These are phyloP conservation scores for Purshia tridentata DNA, from an alignment of 306 rosid genomes.

Conservation along the genomic window DNA sequence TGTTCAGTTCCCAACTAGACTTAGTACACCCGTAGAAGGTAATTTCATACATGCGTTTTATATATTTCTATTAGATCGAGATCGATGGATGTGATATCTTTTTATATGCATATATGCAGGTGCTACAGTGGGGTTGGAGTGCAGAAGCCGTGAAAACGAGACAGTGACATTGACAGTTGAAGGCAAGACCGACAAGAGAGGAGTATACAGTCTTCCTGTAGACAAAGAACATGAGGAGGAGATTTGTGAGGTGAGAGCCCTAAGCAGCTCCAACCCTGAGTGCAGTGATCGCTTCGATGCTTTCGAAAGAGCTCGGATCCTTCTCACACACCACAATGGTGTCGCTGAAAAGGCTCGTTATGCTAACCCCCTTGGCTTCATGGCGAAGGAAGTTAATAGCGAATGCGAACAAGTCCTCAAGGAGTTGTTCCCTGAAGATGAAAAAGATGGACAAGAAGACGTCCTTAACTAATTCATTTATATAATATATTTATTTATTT, in stretches of 20 bases:
- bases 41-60: too few relatives aligned
- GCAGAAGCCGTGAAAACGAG: slow-evolving; percentile 3
- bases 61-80: too few relatives aligned
- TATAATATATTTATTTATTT: neutral
- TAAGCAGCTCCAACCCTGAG: neutral
- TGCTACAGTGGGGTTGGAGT: slow-evolving; percentile 27
- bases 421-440: slow-evolving; percentile 38
- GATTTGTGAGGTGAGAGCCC: slow-evolving; percentile 27
- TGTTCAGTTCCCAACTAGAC: slow-evolving; percentile 6
- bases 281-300: slow-evolving; percentile 23
- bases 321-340: slow-evolving; percentile 45
- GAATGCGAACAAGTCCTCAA: slow-evolving; percentile 22
- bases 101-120: slow-evolving; percentile 19
- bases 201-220: slow-evolving; percentile 22
- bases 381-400: slow-evolving; percentile 14
- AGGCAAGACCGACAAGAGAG: slow-evolving; percentile 19
- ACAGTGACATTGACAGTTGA: neutral
- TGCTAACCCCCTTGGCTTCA: slow-evolving; percentile 62
- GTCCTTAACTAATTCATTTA: neutral
- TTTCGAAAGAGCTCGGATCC: slow-evolving; percentile 24
- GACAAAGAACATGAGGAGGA: slow-evolving; percentile 45
- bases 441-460: neutral
- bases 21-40: too few relatives aligned
- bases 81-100: too few relatives aligned
- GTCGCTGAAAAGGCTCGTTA: slow-evolving; percentile 23